Evolutionary conservation across 164 flowering plant species (phyloP).

Genomic region (Nymphaea colorata): DNA sequence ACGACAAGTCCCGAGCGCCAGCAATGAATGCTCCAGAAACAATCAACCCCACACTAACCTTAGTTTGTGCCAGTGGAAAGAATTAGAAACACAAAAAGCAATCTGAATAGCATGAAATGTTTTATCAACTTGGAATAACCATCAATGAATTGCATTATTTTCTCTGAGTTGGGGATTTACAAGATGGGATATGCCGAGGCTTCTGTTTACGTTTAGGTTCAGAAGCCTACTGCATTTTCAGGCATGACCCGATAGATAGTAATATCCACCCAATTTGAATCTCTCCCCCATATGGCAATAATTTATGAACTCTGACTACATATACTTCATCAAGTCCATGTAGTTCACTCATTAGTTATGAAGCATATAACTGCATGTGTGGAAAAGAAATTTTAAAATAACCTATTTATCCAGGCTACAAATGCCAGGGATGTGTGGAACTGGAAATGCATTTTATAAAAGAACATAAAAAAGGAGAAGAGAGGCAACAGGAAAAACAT

Average conservation of each 20-base stretch:
- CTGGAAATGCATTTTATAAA: background rate
- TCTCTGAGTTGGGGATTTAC: too few relatives aligned
- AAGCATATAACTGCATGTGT: too few relatives aligned
- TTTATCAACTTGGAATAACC: background rate
- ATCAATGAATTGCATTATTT: background rate
- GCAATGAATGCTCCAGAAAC: conserved; percentile 90
- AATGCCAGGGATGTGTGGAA: background rate
- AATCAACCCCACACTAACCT: conserved; percentile 87
- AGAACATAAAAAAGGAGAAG: background rate
- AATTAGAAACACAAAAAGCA: conserved; percentile 19
- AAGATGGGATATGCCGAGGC: too few relatives aligned
- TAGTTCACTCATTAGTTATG: too few relatives aligned
- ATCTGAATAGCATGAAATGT: background rate
- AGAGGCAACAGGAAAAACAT: background rate
- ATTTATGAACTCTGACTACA: too few relatives aligned
- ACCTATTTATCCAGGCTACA: background rate
- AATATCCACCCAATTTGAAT: too few relatives aligned
- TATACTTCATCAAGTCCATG: too few relatives aligned
- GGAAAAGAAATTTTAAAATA: too few relatives aligned
- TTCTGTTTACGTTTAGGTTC: too few relatives aligned
- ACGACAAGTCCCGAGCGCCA: conserved; percentile 90
- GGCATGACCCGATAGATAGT: too few relatives aligned
- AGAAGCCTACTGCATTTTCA: too few relatives aligned
- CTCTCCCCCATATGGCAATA: too few relatives aligned
- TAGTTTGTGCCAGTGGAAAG: conserved; percentile 23